These are phyloP conservation scores for Oryza meyeriana DNA, from an alignment of 176 grass and related monocot genomes.

Conservation along the genomic window DNA sequence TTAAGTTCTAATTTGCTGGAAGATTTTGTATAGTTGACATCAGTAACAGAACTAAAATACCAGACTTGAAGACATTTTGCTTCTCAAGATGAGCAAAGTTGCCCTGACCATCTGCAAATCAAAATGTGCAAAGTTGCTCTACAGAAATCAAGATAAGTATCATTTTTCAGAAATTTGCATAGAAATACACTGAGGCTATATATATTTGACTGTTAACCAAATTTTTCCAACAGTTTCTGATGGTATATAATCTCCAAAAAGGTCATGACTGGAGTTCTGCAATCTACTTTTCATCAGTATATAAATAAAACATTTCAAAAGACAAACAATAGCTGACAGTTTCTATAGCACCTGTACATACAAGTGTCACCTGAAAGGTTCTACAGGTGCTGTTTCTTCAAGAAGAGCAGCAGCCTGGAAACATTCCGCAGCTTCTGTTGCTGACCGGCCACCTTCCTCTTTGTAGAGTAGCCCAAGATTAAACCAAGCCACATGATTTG, in stretches of 20 bases:
- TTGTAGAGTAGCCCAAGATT: conserved; percentile 83
- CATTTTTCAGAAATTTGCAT: not conserved
- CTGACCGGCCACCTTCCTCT: conserved; percentile 64
- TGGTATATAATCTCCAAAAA: conserved; percentile 25
- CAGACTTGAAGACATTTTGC: conserved; percentile 9
- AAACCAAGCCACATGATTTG: conserved; percentile 89
- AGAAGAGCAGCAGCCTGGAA: conserved; percentile 91
- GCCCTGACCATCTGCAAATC: not conserved
- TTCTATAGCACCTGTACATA: conserved; percentile 36
- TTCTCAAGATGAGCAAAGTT: conserved; percentile 2
- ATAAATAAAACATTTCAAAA: conserved; percentile 30
- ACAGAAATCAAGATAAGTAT: conserved; percentile 18
- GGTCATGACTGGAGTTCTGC: conserved; percentile 27
- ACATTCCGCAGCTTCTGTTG: conserved; percentile 75
- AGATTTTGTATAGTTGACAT: not conserved
- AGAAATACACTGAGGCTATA: conserved; percentile 32
- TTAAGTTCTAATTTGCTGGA: not conserved
- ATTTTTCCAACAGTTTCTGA: not conserved
- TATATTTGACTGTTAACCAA: conserved; percentile 27
- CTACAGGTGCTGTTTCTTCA: conserved; percentile 92
- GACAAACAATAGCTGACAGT: conserved; percentile 48
- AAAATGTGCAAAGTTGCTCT: not conserved
- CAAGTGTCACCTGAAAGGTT: conserved; percentile 86
- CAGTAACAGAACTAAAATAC: not conserved
- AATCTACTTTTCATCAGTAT: conserved; percentile 26